Evolutionary conservation across 345 rosid species (phyloP).

Genomic region (Erysimum cheiranthoides): DNA sequence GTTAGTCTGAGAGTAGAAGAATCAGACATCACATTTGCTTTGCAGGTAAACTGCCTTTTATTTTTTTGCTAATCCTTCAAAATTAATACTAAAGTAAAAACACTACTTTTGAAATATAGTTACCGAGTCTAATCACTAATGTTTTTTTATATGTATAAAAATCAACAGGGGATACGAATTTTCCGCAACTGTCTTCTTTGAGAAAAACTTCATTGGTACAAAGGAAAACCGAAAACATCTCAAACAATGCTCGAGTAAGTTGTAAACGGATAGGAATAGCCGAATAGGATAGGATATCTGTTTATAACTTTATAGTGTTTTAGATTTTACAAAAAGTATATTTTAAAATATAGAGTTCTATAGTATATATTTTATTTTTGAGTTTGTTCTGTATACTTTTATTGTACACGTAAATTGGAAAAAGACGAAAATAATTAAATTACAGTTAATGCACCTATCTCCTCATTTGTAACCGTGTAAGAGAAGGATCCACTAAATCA

Average conservation of each 20-base stretch:
- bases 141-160: neutral
- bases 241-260: neutral
- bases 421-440: neutral
- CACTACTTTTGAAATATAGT: neutral
- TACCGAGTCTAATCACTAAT: neutral
- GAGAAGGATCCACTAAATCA: neutral
- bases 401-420: no score
- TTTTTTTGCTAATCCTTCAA: neutral
- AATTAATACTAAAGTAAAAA: neutral
- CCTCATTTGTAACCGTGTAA: neutral
- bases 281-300: no score
- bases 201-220: conserved; percentile 26
- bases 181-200: conserved; percentile 77
- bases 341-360: no score
- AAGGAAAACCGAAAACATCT: neutral
- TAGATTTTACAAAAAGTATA: no score
- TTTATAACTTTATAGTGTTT: no score
- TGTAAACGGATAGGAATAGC: neutral
- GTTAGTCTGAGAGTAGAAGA: conserved; percentile 73
- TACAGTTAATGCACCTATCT: neutral
- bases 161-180: conserved; percentile 73
- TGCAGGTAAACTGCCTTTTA: conserved; percentile 57
- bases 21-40: conserved; percentile 73
- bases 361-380: no score
- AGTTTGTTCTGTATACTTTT: neutral